Evolutionary conservation across 164 flowering plant species (phyloP).

Genomic region (Tetracentron sinense): DNA sequence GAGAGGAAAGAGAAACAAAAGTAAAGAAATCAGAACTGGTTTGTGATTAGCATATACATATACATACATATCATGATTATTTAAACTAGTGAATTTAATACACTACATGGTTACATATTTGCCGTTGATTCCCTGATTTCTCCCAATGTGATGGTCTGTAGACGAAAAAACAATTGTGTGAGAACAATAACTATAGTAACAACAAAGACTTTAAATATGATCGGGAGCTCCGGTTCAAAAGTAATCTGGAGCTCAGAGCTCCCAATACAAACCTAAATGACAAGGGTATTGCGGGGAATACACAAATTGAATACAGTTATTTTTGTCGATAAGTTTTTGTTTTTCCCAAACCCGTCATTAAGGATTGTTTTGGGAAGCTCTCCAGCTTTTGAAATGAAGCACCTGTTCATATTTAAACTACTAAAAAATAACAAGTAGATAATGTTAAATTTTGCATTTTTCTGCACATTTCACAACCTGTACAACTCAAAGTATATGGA

Average conservation of each 20-base stretch:
- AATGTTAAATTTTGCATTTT: not conserved
- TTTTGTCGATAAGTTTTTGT: no score
- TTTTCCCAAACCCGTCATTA: no score
- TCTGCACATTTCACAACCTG: not conserved
- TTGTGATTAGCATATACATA: slow-evolving; percentile 10
- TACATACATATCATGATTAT: slow-evolving; percentile 18
- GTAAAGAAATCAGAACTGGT: not conserved
- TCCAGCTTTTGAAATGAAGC: no score
- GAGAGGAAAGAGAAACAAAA: not conserved
- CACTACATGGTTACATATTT: slow-evolving; percentile 39
- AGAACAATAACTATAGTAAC: not conserved
- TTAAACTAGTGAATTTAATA: slow-evolving; percentile 3
- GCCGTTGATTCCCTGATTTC: slow-evolving; percentile 75
- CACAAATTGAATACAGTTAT: no score
- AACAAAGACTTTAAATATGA: not conserved
- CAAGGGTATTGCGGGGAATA: no score
- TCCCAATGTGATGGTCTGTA: slow-evolving; percentile 67
- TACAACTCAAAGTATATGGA: not conserved
- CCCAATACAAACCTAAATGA: no score
- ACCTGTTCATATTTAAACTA: no score
- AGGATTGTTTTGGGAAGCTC: no score
- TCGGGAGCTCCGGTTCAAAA: no score
- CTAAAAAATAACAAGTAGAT: not conserved
- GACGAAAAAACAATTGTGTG: not conserved
- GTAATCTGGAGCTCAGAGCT: no score